A percentile compares a stretch with the other conserved stretches of the same genome.
Evolutionary conservation across 108 stramenopile species (phyloP).

Genomic region (Aurantiochytrium sp.): DNA sequence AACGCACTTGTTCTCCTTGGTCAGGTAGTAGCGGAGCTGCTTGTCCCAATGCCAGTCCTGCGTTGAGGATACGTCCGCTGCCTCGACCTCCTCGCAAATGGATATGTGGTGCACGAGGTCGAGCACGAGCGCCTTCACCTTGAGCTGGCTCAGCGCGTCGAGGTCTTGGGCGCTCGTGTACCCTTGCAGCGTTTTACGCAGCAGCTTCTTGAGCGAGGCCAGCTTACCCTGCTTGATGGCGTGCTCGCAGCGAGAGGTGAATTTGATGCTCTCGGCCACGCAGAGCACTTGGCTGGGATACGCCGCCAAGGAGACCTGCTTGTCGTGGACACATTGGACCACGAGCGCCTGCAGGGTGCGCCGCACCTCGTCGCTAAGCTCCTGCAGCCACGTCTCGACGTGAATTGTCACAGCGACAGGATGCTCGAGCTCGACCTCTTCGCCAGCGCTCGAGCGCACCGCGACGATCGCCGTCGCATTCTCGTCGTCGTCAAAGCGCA

Average conservation of each 20-base stretch:
- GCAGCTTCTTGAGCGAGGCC: slow-evolving; percentile 32
- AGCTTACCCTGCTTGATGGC: slow-evolving; percentile 39
- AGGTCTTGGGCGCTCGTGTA: slow-evolving; percentile 55
- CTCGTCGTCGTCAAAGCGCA: slow-evolving; percentile 48
- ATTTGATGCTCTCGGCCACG: slow-evolving; percentile 54
- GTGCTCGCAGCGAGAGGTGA: slow-evolving; percentile 52
- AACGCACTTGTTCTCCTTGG: not conserved
- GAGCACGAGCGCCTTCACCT: slow-evolving; percentile 60
- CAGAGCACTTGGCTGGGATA: slow-evolving; percentile 55
- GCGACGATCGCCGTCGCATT: slow-evolving; percentile 45
- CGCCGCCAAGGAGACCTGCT: slow-evolving; percentile 29
- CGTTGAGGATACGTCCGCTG: not conserved
- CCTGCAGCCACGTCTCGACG: slow-evolving; percentile 63
- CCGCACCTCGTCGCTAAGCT: slow-evolving; percentile 53
- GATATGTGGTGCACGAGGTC: slow-evolving; percentile 62
- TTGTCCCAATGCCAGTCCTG: slow-evolving; percentile 63
- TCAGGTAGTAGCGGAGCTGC: slow-evolving; percentile 60
- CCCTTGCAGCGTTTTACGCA: slow-evolving; percentile 45
- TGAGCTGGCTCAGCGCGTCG: slow-evolving; percentile 57
- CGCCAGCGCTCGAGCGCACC: slow-evolving; percentile 46
- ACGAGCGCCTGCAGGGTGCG: slow-evolving; percentile 48
- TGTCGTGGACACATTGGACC: slow-evolving; percentile 36
- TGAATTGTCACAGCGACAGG: slow-evolving; percentile 48
- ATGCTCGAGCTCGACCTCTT: slow-evolving; percentile 47
- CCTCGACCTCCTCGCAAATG: slow-evolving; percentile 52